These are phyloP conservation scores for Trypanosoma melophagium DNA, from an alignment of 208 protist species.

Conservation along the genomic window DNA sequence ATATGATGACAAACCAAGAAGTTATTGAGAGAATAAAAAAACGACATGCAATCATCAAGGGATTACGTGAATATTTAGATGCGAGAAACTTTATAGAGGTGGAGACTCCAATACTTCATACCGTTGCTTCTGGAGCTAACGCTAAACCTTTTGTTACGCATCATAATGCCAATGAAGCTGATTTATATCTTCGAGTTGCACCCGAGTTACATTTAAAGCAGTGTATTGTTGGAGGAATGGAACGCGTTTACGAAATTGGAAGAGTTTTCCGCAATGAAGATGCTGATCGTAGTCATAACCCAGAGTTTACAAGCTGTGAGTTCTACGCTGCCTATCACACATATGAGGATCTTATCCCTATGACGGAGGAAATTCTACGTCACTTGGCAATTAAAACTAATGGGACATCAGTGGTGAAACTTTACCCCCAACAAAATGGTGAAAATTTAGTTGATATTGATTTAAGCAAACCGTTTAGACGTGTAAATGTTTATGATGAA, in stretches of 20 bases:
- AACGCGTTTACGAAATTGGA: constrained; percentile 95
- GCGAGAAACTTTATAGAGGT: constrained; percentile 87
- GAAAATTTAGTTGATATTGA: constrained; percentile 62
- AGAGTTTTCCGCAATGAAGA: constrained; percentile 94
- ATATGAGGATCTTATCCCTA: constrained; percentile 91
- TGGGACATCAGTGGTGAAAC: constrained; percentile 42
- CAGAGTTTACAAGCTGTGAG: constrained; percentile 95
- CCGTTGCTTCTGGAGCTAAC: constrained; percentile 87
- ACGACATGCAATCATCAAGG: constrained; percentile 60
- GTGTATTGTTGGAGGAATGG: constrained; percentile 93
- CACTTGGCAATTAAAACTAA: constrained; percentile 54
- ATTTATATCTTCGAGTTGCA: constrained; percentile 88
- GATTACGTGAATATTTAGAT: constrained; percentile 77
- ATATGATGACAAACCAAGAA: constrained; percentile 81
- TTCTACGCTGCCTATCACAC: constrained; percentile 93
- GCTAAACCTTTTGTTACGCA: constrained; percentile 92
- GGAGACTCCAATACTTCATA: constrained; percentile 93
- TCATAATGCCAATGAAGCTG: constrained; percentile 83
- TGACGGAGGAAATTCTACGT: constrained; percentile 93
- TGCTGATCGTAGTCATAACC: constrained; percentile 94
- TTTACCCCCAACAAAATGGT: constrained; percentile 29
- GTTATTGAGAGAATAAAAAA: constrained; percentile 51
- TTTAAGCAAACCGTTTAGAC: constrained; percentile 83
- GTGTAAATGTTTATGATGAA: constrained; percentile 87
- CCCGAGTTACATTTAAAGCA: constrained; percentile 95